phyloP scores from a whole-genome alignment of 1,284 basidiomycete species.

The Cerioporus squamosus region DNA sequence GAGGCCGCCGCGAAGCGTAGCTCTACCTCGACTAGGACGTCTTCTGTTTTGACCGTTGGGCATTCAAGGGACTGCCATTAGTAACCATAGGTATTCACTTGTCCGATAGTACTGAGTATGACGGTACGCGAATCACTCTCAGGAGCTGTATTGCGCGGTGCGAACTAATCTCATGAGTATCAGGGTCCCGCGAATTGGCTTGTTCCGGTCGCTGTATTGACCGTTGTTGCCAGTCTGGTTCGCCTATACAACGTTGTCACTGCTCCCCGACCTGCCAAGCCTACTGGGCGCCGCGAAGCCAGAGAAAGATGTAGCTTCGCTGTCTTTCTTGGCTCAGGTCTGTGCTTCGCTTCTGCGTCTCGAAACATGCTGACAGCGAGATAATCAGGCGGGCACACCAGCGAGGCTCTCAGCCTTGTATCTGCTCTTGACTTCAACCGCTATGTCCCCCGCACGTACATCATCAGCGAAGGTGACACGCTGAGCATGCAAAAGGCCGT shows the following conservation, averaged over 20 bases:
- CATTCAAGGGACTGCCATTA: no score
- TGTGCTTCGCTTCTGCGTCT: conserved; percentile 16
- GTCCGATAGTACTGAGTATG: no score
- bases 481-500: conserved; percentile 78
- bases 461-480: conserved; percentile 82
- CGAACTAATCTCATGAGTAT: neutral
- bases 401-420: conserved; percentile 83
- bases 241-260: conserved; percentile 30
- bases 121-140: conserved; percentile 1
- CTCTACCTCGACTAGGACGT: no score
- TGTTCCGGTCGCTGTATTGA: conserved; percentile 13
- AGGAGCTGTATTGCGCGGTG: neutral
- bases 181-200: conserved; percentile 9
- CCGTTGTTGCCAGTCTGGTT: conserved; percentile 15
- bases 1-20: no score
- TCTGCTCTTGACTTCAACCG: conserved; percentile 77
- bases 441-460: conserved; percentile 82
- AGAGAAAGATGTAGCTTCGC: conserved; percentile 50
- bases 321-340: conserved; percentile 70
- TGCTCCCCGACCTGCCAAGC: conserved; percentile 5
- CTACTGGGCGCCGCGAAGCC: conserved; percentile 6
- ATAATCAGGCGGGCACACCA: conserved; percentile 88
- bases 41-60: no score
- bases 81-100: no score
- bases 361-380: conserved; percentile 4